These are phyloP conservation scores for Kalmusia sp. DNA, from an alignment of 2,329 filamentous ascomycete species.

Conservation along the genomic window DNA sequence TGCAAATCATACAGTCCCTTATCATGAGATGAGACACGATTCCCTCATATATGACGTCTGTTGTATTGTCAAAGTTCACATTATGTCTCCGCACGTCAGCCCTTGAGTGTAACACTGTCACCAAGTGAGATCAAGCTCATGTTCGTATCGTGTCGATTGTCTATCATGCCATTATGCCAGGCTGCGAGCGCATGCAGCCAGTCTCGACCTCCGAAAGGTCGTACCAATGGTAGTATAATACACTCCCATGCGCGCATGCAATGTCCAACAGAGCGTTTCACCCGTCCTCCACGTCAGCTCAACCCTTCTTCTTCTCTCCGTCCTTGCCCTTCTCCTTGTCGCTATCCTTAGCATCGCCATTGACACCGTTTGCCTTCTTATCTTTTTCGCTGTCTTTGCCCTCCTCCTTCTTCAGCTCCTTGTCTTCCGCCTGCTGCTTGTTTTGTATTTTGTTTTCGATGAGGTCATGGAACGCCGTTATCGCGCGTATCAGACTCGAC, in stretches of 20 bases:
- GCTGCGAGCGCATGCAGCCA: conserved; percentile 3
- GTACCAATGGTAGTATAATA: conserved; percentile 30
- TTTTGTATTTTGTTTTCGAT: conserved; percentile 99
- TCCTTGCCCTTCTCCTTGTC: conserved; percentile 67
- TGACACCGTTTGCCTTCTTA: conserved; percentile 61
- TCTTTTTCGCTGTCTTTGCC: conserved; percentile 71
- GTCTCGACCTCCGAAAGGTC: conserved; percentile 1
- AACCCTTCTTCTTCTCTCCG: conserved; percentile 66
- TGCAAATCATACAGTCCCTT: neutral
- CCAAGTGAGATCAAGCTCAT: neutral
- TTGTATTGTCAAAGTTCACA: too few species aligned
- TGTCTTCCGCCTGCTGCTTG: conserved; percentile 94
- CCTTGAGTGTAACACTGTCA: too few species aligned
- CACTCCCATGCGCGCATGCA: conserved; percentile 22
- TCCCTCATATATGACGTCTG: too few species aligned
- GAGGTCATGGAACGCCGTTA: conserved; percentile 97
- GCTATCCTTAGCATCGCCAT: conserved; percentile 53
- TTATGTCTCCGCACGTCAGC: too few species aligned
- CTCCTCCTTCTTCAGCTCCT: conserved; percentile 73
- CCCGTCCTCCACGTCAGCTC: conserved; percentile 21
- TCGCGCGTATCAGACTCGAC: conserved; percentile 93
- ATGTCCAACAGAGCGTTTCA: conserved; percentile 53
- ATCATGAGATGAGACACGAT: too few species aligned
- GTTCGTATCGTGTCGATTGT: conserved; percentile 25
- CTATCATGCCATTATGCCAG: conserved; percentile 36